Evolutionary conservation across 176 grass and related monocot species (phyloP).

Genomic region (Eremochloa ophiuroides): DNA sequence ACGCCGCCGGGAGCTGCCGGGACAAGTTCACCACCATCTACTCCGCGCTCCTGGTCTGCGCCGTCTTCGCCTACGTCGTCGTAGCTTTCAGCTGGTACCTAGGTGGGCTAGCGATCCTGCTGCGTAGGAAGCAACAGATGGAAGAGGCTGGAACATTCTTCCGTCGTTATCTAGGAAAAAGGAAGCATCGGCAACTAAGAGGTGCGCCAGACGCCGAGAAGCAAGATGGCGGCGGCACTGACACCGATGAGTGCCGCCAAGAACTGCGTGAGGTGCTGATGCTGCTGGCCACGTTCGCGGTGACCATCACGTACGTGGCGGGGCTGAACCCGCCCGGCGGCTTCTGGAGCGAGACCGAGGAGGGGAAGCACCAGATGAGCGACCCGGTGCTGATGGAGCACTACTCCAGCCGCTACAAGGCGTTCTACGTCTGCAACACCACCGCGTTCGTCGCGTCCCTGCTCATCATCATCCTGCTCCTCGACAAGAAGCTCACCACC

Average conservation of each 20-base stretch:
- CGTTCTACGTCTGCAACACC: conserved; percentile 40
- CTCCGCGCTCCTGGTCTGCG: neutral
- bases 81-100: too few species aligned
- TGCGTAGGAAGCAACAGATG: too few species aligned
- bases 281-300: conserved; percentile 29
- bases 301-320: conserved; percentile 26
- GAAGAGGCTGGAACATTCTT: too few species aligned
- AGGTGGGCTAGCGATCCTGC: too few species aligned
- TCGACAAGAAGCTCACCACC: conserved; percentile 7
- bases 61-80: neutral
- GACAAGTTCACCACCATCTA: conserved; percentile 20
- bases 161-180: too few species aligned
- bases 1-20: conserved; percentile 29
- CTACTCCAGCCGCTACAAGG: neutral
- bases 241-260: neutral
- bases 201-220: too few species aligned
- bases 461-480: conserved; percentile 28
- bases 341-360: neutral
- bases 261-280: conserved; percentile 8
- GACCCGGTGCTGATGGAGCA: neutral
- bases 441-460: conserved; percentile 8
- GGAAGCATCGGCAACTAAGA: too few species aligned
- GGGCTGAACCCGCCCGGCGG: conserved; percentile 47
- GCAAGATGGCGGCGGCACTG: neutral
- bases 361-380: neutral